Conservation (phyloP, 2,329 filamentous ascomycete species). For the Cladosporium sp. region DNA sequence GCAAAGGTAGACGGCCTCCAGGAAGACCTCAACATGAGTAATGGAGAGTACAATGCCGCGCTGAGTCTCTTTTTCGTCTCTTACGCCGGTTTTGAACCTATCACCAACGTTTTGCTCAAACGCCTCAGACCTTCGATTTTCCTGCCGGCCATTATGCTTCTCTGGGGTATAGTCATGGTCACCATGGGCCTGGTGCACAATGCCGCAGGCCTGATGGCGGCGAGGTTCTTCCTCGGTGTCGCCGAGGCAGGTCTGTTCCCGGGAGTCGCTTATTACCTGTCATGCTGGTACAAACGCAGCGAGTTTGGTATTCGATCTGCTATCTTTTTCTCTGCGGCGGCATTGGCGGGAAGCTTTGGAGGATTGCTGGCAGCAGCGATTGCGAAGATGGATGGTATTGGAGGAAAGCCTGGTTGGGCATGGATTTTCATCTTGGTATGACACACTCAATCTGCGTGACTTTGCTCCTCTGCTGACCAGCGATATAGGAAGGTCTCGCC, state of each 20-base stretch:
- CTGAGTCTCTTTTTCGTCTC: slow-evolving; percentile 86
- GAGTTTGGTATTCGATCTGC: slow-evolving; percentile 80
- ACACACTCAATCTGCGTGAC: background rate
- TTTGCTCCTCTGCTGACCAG: background rate
- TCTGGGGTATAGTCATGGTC: slow-evolving; percentile 55
- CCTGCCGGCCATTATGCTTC: slow-evolving; percentile 68
- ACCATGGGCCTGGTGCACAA: slow-evolving; percentile 31
- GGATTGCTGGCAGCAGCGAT: slow-evolving; percentile 72
- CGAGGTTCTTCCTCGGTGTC: slow-evolving; percentile 35
- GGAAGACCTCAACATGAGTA: slow-evolving; percentile 62
- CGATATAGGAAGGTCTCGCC: slow-evolving; percentile 56
- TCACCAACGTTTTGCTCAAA: slow-evolving; percentile 80
- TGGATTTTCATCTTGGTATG: slow-evolving; percentile 22
- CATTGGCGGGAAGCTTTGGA: slow-evolving; percentile 75
- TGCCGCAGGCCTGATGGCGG: slow-evolving; percentile 32
- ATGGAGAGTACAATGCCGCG: slow-evolving; percentile 68
- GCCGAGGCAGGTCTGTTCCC: slow-evolving; percentile 55
- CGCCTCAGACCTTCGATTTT: slow-evolving; percentile 72
- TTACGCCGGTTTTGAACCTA: slow-evolving; percentile 74
- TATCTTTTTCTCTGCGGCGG: slow-evolving; percentile 81
- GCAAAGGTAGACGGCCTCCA: slow-evolving; percentile 47
- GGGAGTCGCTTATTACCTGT: slow-evolving; percentile 76
- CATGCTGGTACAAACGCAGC: slow-evolving; percentile 76
- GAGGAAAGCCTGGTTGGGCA: slow-evolving; percentile 38
- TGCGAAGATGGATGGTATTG: slow-evolving; percentile 65